Evolutionary conservation across 2,329 filamentous ascomycete genomes (phyloP).

Genomic region (Grosmannia serpens): DNA sequence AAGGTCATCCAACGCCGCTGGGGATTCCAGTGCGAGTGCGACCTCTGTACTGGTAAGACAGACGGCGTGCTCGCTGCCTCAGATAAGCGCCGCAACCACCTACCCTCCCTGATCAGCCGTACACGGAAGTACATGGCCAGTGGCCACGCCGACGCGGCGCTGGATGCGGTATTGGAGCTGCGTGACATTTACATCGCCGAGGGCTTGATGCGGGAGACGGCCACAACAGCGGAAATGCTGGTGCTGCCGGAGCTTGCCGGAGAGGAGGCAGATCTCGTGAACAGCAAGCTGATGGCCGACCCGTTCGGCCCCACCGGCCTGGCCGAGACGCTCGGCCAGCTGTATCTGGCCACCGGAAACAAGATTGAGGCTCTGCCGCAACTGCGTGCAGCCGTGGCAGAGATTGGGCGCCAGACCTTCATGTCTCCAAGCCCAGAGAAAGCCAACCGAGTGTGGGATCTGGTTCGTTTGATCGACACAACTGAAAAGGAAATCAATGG

Average conservation of each 20-base stretch:
- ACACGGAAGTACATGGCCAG: not conserved
- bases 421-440: not conserved
- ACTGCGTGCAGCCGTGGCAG: constrained; percentile 5
- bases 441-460: not conserved
- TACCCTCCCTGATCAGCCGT: not conserved
- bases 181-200: not conserved
- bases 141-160: not conserved
- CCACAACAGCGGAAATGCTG: not conserved
- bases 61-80: constrained; percentile 9
- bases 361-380: not conserved
- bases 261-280: not conserved
- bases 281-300: not conserved
- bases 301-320: constrained; percentile 6
- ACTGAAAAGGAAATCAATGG: not conserved
- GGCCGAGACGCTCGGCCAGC: not conserved
- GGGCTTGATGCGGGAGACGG: not conserved
- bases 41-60: constrained; percentile 11
- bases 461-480: not conserved
- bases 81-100: constrained; percentile 13
- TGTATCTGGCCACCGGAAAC: not conserved
- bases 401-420: constrained; percentile 1
- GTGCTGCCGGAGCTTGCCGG: not conserved
- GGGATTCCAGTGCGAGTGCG: constrained; percentile 19
- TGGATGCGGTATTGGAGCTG: constrained; percentile 13
- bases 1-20: constrained; percentile 12